Percentiles rank a stretch among this genome's conserved stretches.
Conservation (phyloP, 2,329 filamentous ascomycete species). For the Diaporthe sp. region DNA sequence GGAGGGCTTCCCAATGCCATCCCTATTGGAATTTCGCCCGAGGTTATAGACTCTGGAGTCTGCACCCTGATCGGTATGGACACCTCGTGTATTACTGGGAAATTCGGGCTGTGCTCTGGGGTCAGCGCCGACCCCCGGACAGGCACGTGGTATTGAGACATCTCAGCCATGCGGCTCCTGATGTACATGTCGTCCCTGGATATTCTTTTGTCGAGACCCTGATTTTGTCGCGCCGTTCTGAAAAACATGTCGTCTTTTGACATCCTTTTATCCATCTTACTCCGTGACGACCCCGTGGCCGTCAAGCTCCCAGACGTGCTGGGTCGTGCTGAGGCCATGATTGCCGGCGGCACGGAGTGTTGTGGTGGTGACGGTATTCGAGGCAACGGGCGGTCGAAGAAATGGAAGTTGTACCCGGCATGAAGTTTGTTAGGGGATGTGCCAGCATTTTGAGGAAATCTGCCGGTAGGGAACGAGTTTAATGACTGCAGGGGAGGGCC, state of each 20-base stretch:
- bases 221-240: slow-evolving; percentile 42
- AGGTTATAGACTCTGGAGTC: slow-evolving; percentile 59
- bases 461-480: slow-evolving; percentile 45
- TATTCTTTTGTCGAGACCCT: slow-evolving; percentile 54
- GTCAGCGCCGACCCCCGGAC: slow-evolving; percentile 58
- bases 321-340: slow-evolving; percentile 54
- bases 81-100: slow-evolving; percentile 48
- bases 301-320: slow-evolving; percentile 50
- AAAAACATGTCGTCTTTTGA: slow-evolving; percentile 61
- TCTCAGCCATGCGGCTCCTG: slow-evolving; percentile 48
- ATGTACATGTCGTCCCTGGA: slow-evolving; percentile 59
- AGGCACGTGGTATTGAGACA: slow-evolving; percentile 55
- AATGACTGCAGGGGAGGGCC: slow-evolving; percentile 51
- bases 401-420: slow-evolving; percentile 48
- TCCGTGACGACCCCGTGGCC: slow-evolving; percentile 24
- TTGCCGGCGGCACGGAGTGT: slow-evolving; percentile 42
- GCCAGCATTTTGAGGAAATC: slow-evolving; percentile 50
- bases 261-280: slow-evolving; percentile 56
- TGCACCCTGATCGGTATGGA: slow-evolving; percentile 55
- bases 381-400: slow-evolving; percentile 50
- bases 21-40: slow-evolving; percentile 71
- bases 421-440: slow-evolving; percentile 47
- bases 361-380: slow-evolving; percentile 35
- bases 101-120: slow-evolving; percentile 57
- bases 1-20: slow-evolving; percentile 81